Conservation (phyloP, 495 filamentous ascomycete genomes). For the Glarea lozoyensis region DNA sequence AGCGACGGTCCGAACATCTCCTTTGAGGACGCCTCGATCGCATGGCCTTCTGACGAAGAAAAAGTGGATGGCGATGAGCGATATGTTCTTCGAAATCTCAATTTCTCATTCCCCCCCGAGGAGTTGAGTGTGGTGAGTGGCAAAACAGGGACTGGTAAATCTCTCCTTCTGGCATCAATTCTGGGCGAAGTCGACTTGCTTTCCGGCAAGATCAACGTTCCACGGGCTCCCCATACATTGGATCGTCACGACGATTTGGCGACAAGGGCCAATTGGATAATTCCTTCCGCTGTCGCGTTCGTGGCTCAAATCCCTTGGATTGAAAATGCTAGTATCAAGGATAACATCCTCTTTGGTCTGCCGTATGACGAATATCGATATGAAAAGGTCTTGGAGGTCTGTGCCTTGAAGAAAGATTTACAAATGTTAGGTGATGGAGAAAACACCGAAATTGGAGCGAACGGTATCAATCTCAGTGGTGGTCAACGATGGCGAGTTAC, state of each 20-base stretch:
- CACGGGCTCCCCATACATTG: slow-evolving; percentile 30
- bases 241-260: slow-evolving; percentile 48
- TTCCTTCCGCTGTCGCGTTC: slow-evolving; percentile 60
- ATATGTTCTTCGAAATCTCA: slow-evolving; percentile 54
- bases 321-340: slow-evolving; percentile 68
- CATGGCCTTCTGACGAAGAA: slow-evolving; percentile 60
- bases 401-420: slow-evolving; percentile 65
- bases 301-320: slow-evolving; percentile 84
- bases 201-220: slow-evolving; percentile 40
- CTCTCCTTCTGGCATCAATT: slow-evolving; percentile 53
- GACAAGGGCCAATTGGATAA: slow-evolving; percentile 59
- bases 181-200: slow-evolving; percentile 56
- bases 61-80: slow-evolving; percentile 39
- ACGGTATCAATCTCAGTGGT: slow-evolving; percentile 77
- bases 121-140: slow-evolving; percentile 66
- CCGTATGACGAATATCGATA: slow-evolving; percentile 59
- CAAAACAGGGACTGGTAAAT: slow-evolving; percentile 61
- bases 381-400: slow-evolving; percentile 53
- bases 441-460: slow-evolving; percentile 69
- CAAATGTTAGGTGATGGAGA: slow-evolving; percentile 68
- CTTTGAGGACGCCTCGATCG: slow-evolving; percentile 61
- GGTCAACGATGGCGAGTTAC: slow-evolving; percentile 78
- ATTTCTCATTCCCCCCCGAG: slow-evolving; percentile 53
- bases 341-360: slow-evolving; percentile 69
- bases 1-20: slow-evolving; percentile 48